Base-by-base conservation (phyloP, 768 basidiomycete genomes). In the Boletus patriciae region DNA sequence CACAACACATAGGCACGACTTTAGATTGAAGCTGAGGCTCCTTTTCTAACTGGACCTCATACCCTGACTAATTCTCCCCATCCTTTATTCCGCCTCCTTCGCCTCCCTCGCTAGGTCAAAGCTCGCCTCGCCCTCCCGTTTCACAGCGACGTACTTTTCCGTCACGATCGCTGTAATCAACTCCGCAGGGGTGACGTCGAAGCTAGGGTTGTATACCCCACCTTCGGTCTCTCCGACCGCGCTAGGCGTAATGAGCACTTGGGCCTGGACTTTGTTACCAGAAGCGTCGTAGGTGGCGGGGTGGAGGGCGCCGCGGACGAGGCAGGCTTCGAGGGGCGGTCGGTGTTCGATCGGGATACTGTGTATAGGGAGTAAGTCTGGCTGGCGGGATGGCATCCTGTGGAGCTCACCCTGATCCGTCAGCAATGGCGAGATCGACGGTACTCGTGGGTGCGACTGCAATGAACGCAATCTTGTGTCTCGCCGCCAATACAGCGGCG, bases 81-180 rank as follows among this genome's bases (percentile, higher is more conserved):
- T 31, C 37, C 31, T 29, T 51, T 29, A 63, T 4, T 50, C 29
- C 16, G 47, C 59, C 12, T 55, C 48, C n/a, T 52, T 31, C 1
- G 52, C 62, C 38, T 68, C 78, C 9, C 69, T 69, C 46, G 78
- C 76, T 27, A 95, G 77, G 66, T 94, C 88, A 64, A 93, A 91
- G 25, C 57, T 66, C 3, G 68, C 70, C 57, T 79, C 76, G 23
- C 86, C 86, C 8, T 80, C 80, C 55, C 74, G 74, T 66, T 86
- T 87, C 55, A 87, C 83, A 4, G 92, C 92, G 33, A 97, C 93
- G 8, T 96, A 94, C 63, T 90, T 93, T 76, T 98, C 96, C 3
- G 94, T 98, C 13, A 95, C 94, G 49, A 98, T 90, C 31, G 90
- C 92, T n/a, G 87, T 90, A 60, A 98, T 97, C 42, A 98, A 76